phyloP scores from a whole-genome alignment of 192 early-diverging fungal species.

The Phycomyces nitens region DNA sequence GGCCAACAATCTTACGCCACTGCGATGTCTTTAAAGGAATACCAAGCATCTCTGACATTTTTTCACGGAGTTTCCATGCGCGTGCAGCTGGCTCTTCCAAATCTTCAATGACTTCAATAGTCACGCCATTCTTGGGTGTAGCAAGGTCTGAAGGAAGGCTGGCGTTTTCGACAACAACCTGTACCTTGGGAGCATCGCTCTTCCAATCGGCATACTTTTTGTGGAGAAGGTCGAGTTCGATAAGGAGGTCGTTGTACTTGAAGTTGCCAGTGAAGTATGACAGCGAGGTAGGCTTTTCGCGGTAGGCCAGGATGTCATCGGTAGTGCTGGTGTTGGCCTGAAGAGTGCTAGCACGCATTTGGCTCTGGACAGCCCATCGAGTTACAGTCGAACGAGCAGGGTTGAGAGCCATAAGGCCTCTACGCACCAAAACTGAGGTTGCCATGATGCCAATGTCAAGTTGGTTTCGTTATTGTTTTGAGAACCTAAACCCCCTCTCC shows the following conservation, averaged over 20 bases:
- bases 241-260: conserved; percentile 70
- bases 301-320: conserved; percentile 37
- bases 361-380: too few species aligned
- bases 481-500: neutral
- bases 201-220: conserved; percentile 32
- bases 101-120: neutral
- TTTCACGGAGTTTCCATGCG: conserved; percentile 38
- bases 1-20: conserved; percentile 47
- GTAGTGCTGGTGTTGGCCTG: neutral
- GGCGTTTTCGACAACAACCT: neutral
- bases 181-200: neutral
- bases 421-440: neutral
- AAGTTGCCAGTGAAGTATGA: conserved; percentile 91
- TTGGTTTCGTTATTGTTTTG: neutral
- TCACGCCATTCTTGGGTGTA: neutral
- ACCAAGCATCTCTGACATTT: conserved; percentile 42
- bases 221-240: conserved; percentile 59
- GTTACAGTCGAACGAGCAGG: too few species aligned
- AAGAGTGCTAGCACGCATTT: neutral
- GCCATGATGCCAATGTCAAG: neutral
- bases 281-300: conserved; percentile 57
- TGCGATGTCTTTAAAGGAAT: conserved; percentile 51
- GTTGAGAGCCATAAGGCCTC: neutral
- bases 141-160: conserved; percentile 5
- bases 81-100: conserved; percentile 11